phyloP scores from a whole-genome alignment of 2,329 filamentous ascomycete genomes.

The Colletotrichum godetiae region DNA sequence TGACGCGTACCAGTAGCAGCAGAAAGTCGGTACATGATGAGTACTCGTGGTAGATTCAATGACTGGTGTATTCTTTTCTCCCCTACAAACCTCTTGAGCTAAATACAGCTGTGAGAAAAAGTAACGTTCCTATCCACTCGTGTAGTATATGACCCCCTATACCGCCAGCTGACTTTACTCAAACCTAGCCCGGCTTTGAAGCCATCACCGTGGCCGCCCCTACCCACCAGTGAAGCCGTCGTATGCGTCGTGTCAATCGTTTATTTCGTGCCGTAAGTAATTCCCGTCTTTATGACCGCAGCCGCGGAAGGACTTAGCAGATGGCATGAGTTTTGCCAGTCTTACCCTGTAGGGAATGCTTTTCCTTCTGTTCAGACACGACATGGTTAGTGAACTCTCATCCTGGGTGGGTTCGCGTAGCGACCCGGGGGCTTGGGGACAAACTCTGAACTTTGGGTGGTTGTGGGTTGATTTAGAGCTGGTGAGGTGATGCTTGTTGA shows the following conservation, averaged over 20 bases:
- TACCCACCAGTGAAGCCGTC: not conserved
- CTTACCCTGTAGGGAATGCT: slow-evolving; percentile 90
- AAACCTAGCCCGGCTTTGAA: not conserved
- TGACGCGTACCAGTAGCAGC: too few relatives aligned
- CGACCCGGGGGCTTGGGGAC: slow-evolving; percentile 36
- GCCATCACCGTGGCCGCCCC: not conserved
- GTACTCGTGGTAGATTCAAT: not conserved
- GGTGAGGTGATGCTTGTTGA: slow-evolving; percentile 66
- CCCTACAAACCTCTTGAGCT: not conserved
- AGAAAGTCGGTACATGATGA: not conserved
- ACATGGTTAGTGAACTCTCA: slow-evolving; percentile 1
- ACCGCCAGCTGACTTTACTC: not conserved
- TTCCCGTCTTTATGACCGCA: slow-evolving; percentile 19
- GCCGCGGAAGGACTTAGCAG: slow-evolving; percentile 66
- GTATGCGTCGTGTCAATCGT: slow-evolving; percentile 27
- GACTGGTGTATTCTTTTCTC: not conserved
- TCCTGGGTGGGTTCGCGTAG: slow-evolving; percentile 3
- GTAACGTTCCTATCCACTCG: not conserved
- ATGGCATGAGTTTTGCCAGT: slow-evolving; percentile 89
- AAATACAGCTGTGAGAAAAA: not conserved
- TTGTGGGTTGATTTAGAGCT: slow-evolving; percentile 65
- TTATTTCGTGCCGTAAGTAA: slow-evolving; percentile 1
- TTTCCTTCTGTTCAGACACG: slow-evolving; percentile 68
- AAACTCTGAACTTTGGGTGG: slow-evolving; percentile 61
- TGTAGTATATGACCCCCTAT: not conserved